These are phyloP conservation scores for Picochlorum sp. DNA, from an alignment of 139 green algal genomes.

Conservation along the genomic window DNA sequence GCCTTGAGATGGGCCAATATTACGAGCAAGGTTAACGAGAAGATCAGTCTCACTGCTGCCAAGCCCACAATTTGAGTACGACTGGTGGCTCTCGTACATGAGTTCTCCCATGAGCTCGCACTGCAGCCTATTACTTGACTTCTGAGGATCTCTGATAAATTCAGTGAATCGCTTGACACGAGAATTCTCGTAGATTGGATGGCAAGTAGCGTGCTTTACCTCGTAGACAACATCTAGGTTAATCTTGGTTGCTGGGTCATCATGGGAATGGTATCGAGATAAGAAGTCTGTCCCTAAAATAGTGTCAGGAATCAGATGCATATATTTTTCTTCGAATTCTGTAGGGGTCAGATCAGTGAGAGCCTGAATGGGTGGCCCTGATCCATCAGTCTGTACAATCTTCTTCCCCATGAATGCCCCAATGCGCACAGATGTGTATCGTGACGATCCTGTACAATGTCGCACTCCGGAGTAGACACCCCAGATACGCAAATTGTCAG, in stretches of 20 bases:
- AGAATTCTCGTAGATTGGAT: conserved; percentile 79
- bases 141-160: conserved; percentile 23
- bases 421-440: conserved; percentile 76
- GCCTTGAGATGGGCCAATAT: conserved; percentile 9
- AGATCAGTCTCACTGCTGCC: conserved; percentile 54
- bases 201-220: conserved; percentile 48
- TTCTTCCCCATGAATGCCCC: conserved; percentile 82
- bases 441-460: conserved; percentile 72
- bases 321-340: conserved; percentile 37
- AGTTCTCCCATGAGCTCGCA: conserved; percentile 72
- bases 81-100: conserved; percentile 74
- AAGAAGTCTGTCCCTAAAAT: conserved; percentile 67
- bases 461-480: conserved; percentile 81
- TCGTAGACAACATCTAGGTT: conserved; percentile 38
- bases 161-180: conserved; percentile 61
- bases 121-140: conserved; percentile 12
- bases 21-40: conserved; percentile 35
- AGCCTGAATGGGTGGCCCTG: background rate
- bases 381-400: conserved; percentile 24
- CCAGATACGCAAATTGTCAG: conserved; percentile 57
- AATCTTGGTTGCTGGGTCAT: conserved; percentile 59
- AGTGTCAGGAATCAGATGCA: conserved; percentile 45
- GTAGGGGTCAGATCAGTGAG: conserved; percentile 45
- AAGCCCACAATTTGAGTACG: conserved; percentile 61
- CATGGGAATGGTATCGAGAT: conserved; percentile 44